Conservation (phyloP, 2,329 filamentous ascomycete species). For the Fusarium xylarioides region DNA sequence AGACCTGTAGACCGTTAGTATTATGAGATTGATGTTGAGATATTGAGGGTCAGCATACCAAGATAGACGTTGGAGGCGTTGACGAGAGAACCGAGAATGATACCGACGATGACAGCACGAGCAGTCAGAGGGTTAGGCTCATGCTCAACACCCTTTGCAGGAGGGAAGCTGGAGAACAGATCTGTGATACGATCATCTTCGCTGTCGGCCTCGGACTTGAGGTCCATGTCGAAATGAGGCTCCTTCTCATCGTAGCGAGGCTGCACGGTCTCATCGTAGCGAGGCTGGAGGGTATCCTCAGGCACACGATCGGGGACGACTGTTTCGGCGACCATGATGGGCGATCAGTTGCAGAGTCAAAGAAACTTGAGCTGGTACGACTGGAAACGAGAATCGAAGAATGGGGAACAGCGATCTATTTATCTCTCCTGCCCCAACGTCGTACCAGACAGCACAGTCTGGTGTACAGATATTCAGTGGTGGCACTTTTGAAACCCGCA, state of each 20-base stretch:
- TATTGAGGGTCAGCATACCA: conserved; percentile 47
- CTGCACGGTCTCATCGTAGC: conserved; percentile 35
- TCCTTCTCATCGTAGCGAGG: conserved; percentile 39
- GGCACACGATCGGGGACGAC: conserved; percentile 26
- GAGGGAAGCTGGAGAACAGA: conserved; percentile 54
- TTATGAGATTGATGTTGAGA: too few relatives aligned
- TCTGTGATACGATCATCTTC: conserved; percentile 47
- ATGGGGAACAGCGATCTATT: conserved; percentile 8
- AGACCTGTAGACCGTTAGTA: conserved; percentile 47
- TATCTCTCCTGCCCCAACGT: conserved; percentile 12
- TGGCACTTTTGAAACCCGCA: conserved; percentile 13
- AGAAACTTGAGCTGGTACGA: conserved; percentile 11
- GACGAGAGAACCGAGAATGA: conserved; percentile 65
- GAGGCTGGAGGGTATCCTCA: conserved; percentile 24
- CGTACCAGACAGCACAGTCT: neutral
- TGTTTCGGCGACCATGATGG: conserved; percentile 33
- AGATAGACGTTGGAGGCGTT: conserved; percentile 71
- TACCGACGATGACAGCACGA: conserved; percentile 64
- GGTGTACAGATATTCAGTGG: neutral
- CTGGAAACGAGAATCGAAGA: neutral
- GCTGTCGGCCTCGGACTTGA: conserved; percentile 41
- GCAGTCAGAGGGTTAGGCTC: conserved; percentile 62
- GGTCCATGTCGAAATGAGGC: conserved; percentile 34
- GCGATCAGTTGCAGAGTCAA: neutral
- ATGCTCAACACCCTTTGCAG: conserved; percentile 52